Evolutionary conservation across 2,329 filamentous ascomycete species (phyloP).

Genomic region (Botryotinia narcissicola): DNA sequence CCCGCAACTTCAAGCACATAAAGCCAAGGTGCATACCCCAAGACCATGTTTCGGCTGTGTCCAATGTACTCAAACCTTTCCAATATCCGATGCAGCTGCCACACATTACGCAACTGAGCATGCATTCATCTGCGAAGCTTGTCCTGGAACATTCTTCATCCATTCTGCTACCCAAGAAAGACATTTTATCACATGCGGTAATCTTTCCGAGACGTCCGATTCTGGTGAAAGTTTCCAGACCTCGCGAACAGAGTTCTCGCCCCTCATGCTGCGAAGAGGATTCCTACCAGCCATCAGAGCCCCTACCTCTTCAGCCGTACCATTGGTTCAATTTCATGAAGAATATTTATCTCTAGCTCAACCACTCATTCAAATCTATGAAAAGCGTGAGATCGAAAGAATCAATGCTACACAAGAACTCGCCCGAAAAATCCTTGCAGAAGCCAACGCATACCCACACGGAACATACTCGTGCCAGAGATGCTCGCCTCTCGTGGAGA

Average conservation of each 20-base stretch:
- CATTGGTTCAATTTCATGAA: background rate
- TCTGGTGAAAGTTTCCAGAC: constrained; percentile 9
- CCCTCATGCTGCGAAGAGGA: background rate
- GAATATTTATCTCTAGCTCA: background rate
- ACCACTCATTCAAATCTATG: background rate
- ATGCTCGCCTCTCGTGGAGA: background rate
- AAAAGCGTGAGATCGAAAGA: background rate
- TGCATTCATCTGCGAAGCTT: constrained; percentile 2
- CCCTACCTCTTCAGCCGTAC: background rate
- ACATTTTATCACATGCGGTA: background rate
- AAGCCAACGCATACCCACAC: background rate
- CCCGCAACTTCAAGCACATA: background rate
- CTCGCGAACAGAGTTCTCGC: background rate
- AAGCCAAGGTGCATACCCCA: background rate
- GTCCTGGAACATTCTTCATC: background rate
- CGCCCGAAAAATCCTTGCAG: background rate
- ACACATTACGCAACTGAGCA: background rate
- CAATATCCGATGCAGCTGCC: background rate
- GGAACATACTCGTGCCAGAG: background rate
- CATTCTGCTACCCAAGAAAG: background rate
- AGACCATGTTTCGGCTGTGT: background rate
- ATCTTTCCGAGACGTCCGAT: background rate
- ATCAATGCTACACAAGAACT: background rate
- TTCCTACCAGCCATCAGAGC: background rate
- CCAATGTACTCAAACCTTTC: background rate